Evolutionary conservation across 2,329 filamentous ascomycete species (phyloP).

Genomic region (Proliferodiscus dingleyae): DNA sequence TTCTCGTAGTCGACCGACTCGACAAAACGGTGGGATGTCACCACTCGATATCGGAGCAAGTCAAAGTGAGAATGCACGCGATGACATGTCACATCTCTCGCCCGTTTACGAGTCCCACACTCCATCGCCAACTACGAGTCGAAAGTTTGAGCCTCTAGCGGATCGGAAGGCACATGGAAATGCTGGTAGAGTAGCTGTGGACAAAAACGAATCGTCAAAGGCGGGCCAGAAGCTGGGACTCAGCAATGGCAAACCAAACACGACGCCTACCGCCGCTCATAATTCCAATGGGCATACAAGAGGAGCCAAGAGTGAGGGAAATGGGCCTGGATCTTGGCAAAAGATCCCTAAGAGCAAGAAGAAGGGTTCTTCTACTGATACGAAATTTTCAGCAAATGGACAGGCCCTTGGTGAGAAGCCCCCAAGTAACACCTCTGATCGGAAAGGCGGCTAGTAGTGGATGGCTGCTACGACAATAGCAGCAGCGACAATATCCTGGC

Average conservation of each 20-base stretch:
- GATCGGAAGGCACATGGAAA: slow-evolving; percentile 15
- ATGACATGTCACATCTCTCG: slow-evolving; percentile 48
- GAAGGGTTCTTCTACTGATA: slow-evolving; percentile 39
- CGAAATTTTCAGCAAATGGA: slow-evolving; percentile 42
- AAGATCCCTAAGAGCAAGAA: slow-evolving; percentile 52
- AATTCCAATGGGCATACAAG: slow-evolving; percentile 51
- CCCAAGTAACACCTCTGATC: slow-evolving; percentile 55
- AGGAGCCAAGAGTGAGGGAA: slow-evolving; percentile 49
- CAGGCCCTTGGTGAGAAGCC: slow-evolving; percentile 46
- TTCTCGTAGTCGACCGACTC: slow-evolving; percentile 20
- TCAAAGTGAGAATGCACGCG: slow-evolving; percentile 22
- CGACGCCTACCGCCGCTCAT: slow-evolving; percentile 16
- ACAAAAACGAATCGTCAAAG: slow-evolving; percentile 13
- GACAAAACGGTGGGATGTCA: slow-evolving; percentile 29
- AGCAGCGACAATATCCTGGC: too few relatives aligned
- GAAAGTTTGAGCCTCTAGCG: slow-evolving; percentile 45
- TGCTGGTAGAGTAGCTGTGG: slow-evolving; percentile 12
- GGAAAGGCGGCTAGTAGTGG: slow-evolving; percentile 60
- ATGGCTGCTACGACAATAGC: too few relatives aligned
- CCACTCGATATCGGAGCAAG: slow-evolving; percentile 28
- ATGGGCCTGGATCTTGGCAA: slow-evolving; percentile 48
- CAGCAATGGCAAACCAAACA: slow-evolving; percentile 33
- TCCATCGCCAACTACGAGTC: slow-evolving; percentile 59
- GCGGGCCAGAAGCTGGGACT: slow-evolving; percentile 25
- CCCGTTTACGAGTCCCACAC: slow-evolving; percentile 71